phyloP scores from a whole-genome alignment of 805 yeast genomes.

The Priceomyces haplophilus region DNA sequence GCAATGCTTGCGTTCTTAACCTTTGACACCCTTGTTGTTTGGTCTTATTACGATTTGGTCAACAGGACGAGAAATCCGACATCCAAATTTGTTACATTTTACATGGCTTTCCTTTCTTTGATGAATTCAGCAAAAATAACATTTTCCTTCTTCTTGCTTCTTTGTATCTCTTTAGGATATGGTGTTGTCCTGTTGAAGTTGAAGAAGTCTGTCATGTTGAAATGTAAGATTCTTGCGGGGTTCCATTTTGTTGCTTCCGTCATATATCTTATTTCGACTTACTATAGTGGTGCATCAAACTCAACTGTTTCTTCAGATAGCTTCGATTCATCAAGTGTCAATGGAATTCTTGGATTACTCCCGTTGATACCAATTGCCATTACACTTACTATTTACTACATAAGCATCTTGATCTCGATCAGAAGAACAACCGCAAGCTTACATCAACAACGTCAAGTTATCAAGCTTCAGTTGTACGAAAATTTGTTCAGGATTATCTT shows the following conservation, averaged over 20 bases:
- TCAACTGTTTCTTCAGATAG: conserved; percentile 34
- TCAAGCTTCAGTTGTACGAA: conserved; percentile 84
- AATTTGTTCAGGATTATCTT: conserved; percentile 72
- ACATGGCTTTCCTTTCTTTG: conserved; percentile 73
- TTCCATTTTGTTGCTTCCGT: conserved; percentile 35
- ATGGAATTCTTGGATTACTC: conserved; percentile 45
- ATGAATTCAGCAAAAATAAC: conserved; percentile 80
- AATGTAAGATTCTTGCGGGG: conserved; percentile 42
- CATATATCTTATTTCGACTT: conserved; percentile 33
- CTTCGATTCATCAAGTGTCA: conserved; percentile 53
- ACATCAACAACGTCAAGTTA: conserved; percentile 83
- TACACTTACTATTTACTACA: conserved; percentile 69
- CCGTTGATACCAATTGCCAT: conserved; percentile 69
- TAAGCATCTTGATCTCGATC: conserved; percentile 69
- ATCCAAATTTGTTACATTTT: conserved; percentile 59
- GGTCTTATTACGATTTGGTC: conserved; percentile 87
- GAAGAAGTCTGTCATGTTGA: conserved; percentile 70
- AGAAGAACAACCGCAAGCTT: conserved; percentile 70
- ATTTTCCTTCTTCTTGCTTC: conserved; percentile 80
- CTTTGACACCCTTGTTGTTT: conserved; percentile 77
- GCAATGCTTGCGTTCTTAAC: conserved; percentile 82
- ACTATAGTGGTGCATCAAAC: conserved; percentile 24
- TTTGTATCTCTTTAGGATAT: conserved; percentile 87
- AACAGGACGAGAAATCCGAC: conserved; percentile 53
- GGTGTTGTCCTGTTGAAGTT: conserved; percentile 90